Evolutionary conservation across 2,329 filamentous ascomycete genomes (phyloP).

Genomic region (Rhynchosporium agropyri): DNA sequence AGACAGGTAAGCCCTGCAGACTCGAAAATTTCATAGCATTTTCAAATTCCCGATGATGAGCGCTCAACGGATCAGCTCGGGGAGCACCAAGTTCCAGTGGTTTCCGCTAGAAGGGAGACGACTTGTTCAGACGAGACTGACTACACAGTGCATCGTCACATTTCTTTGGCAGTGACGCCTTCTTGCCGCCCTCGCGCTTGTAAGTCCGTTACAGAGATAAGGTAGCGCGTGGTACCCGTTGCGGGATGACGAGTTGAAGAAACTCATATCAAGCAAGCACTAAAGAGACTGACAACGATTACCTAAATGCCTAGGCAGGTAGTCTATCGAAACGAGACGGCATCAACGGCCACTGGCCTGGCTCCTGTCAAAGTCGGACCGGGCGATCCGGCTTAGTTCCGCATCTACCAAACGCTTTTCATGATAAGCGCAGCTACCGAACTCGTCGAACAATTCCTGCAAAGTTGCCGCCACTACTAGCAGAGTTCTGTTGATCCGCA

Average conservation of each 20-base stretch:
- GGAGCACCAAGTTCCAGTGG: neutral
- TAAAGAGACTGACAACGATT: neutral
- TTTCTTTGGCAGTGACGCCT: slow-evolving; percentile 1
- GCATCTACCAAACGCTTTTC: neutral
- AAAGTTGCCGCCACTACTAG: no score
- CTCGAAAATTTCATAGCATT: slow-evolving; percentile 3
- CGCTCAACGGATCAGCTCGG: slow-evolving; percentile 1
- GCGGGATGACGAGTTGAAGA: neutral
- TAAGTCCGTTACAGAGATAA: neutral
- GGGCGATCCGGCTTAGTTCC: neutral
- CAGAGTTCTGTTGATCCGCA: no score
- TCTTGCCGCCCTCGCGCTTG: neutral
- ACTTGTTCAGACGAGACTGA: neutral
- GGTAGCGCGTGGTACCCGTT: neutral
- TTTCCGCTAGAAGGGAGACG: neutral
- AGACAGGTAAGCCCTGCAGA: neutral
- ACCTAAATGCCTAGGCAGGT: no score
- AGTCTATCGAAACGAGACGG: no score
- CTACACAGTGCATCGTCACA: no score
- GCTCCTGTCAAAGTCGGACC: neutral
- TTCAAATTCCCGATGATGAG: neutral
- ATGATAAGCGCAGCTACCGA: neutral
- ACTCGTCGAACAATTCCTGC: no score
- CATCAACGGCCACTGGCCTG: neutral
- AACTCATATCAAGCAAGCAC: neutral